These are phyloP conservation scores for Candida alai DNA, from an alignment of 805 yeast genomes.

Conservation along the genomic window DNA sequence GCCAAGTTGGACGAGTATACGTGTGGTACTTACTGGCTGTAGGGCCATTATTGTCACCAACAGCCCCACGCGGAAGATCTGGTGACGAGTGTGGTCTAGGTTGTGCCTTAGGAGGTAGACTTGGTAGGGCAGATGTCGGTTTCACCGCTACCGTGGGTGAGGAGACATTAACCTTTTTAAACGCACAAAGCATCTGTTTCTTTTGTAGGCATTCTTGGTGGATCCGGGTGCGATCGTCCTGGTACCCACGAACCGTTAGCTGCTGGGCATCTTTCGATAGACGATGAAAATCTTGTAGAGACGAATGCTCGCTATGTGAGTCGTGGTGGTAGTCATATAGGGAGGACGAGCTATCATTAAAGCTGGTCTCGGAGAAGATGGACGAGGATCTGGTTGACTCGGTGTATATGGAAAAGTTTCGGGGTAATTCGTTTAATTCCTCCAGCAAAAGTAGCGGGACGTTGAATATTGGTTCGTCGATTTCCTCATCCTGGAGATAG, in stretches of 20 bases:
- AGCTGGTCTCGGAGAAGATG: constrained; percentile 33
- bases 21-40: constrained; percentile 23
- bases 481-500: constrained; percentile 12
- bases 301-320: no score
- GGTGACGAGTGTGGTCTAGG: constrained; percentile 7
- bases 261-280: constrained; percentile 34
- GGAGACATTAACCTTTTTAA: constrained; percentile 14
- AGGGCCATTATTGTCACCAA: no score
- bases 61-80: constrained; percentile 2
- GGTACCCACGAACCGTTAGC: constrained; percentile 25
- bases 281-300: no score
- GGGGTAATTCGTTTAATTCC: constrained; percentile 15
- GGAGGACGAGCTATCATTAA: constrained; percentile 13
- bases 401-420: constrained; percentile 23
- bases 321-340: no score
- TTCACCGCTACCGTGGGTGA: constrained; percentile 3
- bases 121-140: background rate
- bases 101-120: constrained; percentile 5
- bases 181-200: constrained; percentile 17
- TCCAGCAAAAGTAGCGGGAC: constrained; percentile 47
- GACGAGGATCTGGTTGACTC: constrained; percentile 45
- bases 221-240: constrained; percentile 21
- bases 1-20: constrained; percentile 57
- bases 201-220: constrained; percentile 23
- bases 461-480: constrained; percentile 46